Conservation (phyloP, 2,329 filamentous ascomycete species). For the Blastomyces silverae region DNA sequence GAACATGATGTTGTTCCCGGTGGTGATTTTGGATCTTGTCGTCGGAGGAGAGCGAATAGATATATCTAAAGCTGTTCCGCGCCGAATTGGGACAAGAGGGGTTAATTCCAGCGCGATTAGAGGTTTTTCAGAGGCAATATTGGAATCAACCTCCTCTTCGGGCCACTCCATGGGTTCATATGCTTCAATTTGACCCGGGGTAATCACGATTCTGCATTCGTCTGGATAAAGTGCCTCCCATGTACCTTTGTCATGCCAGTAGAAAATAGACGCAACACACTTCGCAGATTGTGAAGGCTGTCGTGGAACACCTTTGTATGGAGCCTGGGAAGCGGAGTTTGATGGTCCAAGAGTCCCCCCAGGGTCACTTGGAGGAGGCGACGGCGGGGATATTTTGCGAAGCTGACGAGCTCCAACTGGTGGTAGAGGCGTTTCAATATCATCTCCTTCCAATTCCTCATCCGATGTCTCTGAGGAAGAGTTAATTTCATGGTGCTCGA, state of each 20-base stretch:
- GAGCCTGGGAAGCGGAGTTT: conserved; percentile 71
- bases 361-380: conserved; percentile 38
- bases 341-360: conserved; percentile 62
- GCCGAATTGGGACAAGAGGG: conserved; percentile 79
- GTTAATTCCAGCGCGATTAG: conserved; percentile 75
- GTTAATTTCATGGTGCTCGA: conserved; percentile 46
- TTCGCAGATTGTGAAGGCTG: conserved; percentile 47
- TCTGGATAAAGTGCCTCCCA: conserved; percentile 57
- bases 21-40: conserved; percentile 60
- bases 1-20: conserved; percentile 80
- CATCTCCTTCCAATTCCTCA: conserved; percentile 51
- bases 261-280: conserved; percentile 54
- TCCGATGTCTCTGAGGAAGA: conserved; percentile 49
- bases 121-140: conserved; percentile 36
- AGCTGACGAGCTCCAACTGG: conserved; percentile 31
- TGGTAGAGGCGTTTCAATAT: conserved; percentile 35
- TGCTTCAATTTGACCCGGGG: conserved; percentile 58
- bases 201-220: conserved; percentile 57
- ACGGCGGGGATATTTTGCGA: conserved; percentile 38
- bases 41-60: conserved; percentile 85
- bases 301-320: conserved; percentile 51
- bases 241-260: conserved; percentile 56
- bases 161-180: conserved; percentile 41
- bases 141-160: conserved; percentile 15
- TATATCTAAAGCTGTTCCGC: conserved; percentile 87